These are phyloP conservation scores for Salvia rosmarinus DNA, from an alignment of 257 asterid genomes.

Conservation along the genomic window DNA sequence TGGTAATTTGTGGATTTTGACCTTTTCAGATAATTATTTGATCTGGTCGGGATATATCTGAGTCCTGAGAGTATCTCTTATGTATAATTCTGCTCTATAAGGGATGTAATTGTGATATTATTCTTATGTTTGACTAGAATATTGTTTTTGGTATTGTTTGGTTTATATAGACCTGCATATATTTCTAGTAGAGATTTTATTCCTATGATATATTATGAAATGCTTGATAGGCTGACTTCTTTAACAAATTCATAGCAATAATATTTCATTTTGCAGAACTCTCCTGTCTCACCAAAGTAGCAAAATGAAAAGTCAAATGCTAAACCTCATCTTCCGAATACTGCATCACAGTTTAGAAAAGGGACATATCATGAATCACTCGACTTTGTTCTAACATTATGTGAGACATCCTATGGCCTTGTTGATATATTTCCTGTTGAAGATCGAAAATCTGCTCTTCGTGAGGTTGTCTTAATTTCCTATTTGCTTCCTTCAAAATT, in stretches of 20 bases:
- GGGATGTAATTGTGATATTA: constrained; percentile 1
- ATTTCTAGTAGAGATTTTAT: constrained; percentile 12
- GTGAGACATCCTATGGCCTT: constrained; percentile 93
- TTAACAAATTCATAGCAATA: constrained; percentile 27
- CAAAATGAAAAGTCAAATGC: constrained; percentile 59
- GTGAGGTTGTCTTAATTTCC: constrained; percentile 64
- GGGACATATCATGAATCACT: constrained; percentile 96
- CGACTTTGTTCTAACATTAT: constrained; percentile 85
- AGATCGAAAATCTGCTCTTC: constrained; percentile 89
- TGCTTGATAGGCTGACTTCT: constrained; percentile 29
- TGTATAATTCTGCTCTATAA: background rate
- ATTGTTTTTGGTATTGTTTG: constrained; percentile 12
- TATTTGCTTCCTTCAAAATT: constrained; percentile 17
- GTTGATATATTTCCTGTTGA: constrained; percentile 95
- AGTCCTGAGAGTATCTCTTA: background rate
- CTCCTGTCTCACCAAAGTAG: constrained; percentile 83
- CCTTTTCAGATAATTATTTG: background rate
- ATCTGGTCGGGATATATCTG: background rate
- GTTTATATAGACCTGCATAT: background rate
- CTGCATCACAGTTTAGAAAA: constrained; percentile 80
- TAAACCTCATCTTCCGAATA: constrained; percentile 93
- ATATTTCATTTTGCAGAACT: constrained; percentile 57
- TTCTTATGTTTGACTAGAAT: constrained; percentile 7
- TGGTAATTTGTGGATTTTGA: background rate
- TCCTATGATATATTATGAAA: background rate